Conservation (phyloP, 2,329 filamentous ascomycete species). For the Eurotiales sp. region DNA sequence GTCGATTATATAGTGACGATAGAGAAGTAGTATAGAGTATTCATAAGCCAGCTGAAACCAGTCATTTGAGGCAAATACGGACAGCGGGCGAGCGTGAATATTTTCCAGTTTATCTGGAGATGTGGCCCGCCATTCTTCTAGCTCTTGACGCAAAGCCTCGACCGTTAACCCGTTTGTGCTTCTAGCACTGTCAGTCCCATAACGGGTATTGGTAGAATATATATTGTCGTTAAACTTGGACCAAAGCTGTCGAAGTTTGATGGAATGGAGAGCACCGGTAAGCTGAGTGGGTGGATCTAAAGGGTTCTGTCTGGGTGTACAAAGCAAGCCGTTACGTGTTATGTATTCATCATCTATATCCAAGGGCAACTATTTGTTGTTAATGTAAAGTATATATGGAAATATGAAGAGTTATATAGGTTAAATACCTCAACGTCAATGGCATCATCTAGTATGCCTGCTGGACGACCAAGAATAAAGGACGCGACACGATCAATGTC, state of each 20-base stretch:
- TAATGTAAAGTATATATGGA: not conserved
- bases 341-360: conserved; percentile 17
- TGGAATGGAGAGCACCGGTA: conserved; percentile 24
- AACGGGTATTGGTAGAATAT: conserved; percentile 16
- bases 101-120: conserved; percentile 17
- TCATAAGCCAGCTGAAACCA: conserved; percentile 41
- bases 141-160: conserved; percentile 19
- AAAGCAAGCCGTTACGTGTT: conserved; percentile 8
- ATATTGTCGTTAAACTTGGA: conserved; percentile 20
- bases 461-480: conserved; percentile 29
- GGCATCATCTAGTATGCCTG: conserved; percentile 22
- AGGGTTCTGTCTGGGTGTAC: conserved; percentile 6
- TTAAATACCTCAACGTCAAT: conserved; percentile 25
- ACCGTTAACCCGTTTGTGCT: conserved; percentile 5
- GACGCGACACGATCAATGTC: conserved; percentile 30
- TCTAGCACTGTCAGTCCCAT: conserved; percentile 16
- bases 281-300: conserved; percentile 20
- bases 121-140: conserved; percentile 23
- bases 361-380: conserved; percentile 12
- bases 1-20: conserved; percentile 22
- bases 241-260: conserved; percentile 24
- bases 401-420: not conserved
- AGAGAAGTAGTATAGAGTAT: conserved; percentile 38
- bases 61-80: conserved; percentile 30
- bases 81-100: conserved; percentile 20